Evolutionary conservation across 2,329 filamentous ascomycete genomes (phyloP).

Genomic region (Scedosporium boydii): DNA sequence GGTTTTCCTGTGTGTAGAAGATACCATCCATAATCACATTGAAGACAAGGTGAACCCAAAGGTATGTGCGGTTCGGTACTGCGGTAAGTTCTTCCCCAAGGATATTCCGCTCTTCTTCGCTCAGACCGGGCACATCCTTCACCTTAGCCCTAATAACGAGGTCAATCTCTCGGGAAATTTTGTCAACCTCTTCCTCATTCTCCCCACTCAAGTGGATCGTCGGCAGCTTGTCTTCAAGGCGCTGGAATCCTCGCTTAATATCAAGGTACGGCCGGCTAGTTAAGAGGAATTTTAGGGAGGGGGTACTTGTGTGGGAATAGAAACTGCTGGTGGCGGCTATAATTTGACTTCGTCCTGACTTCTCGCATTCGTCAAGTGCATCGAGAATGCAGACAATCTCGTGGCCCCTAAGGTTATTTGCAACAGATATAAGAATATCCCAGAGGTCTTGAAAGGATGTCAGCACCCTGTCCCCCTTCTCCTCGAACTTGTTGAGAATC

Average conservation of each 20-base stretch:
- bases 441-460: slow-evolving; percentile 20
- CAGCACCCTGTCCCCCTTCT: slow-evolving; percentile 10
- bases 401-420: slow-evolving; percentile 7
- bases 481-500: slow-evolving; percentile 9
- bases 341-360: slow-evolving; percentile 6
- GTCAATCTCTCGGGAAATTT: slow-evolving; percentile 15
- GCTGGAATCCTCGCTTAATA: slow-evolving; percentile 13
- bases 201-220: slow-evolving; percentile 14
- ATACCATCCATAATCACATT: slow-evolving; percentile 10
- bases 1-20: slow-evolving; percentile 2
- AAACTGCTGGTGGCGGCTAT: not conserved
- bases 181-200: slow-evolving; percentile 7
- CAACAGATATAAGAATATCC: slow-evolving; percentile 15
- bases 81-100: slow-evolving; percentile 8
- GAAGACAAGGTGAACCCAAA: slow-evolving; percentile 16
- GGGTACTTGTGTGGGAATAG: not conserved
- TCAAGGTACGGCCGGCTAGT: slow-evolving; percentile 20
- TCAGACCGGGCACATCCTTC: not conserved
- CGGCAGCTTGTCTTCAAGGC: slow-evolving; percentile 3
- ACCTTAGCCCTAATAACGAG: slow-evolving; percentile 11
- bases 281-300: slow-evolving; percentile 25
- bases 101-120: slow-evolving; percentile 6
- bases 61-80: slow-evolving; percentile 15
- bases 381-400: slow-evolving; percentile 27
- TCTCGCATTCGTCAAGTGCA: slow-evolving; percentile 29